Conservation (phyloP, 106 monocot species). For the Narthecium ossifragum region DNA sequence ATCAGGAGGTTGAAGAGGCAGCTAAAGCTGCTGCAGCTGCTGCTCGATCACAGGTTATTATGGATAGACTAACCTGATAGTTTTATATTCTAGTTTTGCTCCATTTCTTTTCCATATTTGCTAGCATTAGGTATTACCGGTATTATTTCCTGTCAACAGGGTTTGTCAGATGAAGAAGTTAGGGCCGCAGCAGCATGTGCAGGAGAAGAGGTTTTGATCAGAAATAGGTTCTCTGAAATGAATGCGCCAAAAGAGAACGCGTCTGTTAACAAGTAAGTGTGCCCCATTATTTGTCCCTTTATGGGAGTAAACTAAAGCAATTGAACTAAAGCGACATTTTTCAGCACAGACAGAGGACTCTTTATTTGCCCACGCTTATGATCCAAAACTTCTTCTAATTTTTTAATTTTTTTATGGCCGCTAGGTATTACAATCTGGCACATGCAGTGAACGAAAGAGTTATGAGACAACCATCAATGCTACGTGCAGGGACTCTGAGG, state of each 20-base stretch:
- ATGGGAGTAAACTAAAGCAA: no score
- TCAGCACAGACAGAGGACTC: no score
- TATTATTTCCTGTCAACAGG: constrained; percentile 35
- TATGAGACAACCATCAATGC: constrained; percentile 81
- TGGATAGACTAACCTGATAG: no score
- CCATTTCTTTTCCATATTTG: no score
- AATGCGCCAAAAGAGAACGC: constrained; percentile 73
- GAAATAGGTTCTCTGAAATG: constrained; percentile 95
- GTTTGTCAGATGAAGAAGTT: constrained; percentile 93
- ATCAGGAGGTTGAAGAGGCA: constrained; percentile 92
- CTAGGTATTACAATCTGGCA: constrained; percentile 91
- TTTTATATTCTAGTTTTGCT: no score
- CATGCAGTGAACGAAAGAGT: constrained; percentile 95
- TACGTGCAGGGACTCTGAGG: constrained; percentile 83
- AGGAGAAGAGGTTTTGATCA: constrained; percentile 85
- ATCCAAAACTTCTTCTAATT: no score
- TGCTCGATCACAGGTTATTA: constrained; percentile 75
- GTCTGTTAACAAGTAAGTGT: constrained; percentile 81
- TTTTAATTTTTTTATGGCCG: constrained; percentile 12
- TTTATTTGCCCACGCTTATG: no score
- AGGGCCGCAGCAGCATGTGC: constrained; percentile 89
- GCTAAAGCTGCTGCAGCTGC: constrained; percentile 71
- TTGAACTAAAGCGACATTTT: no score
- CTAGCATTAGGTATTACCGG: no score
- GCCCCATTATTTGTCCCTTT: no score